Conservation (phyloP, 2,329 filamentous ascomycete species). For the Aureobasidium pullulans region DNA sequence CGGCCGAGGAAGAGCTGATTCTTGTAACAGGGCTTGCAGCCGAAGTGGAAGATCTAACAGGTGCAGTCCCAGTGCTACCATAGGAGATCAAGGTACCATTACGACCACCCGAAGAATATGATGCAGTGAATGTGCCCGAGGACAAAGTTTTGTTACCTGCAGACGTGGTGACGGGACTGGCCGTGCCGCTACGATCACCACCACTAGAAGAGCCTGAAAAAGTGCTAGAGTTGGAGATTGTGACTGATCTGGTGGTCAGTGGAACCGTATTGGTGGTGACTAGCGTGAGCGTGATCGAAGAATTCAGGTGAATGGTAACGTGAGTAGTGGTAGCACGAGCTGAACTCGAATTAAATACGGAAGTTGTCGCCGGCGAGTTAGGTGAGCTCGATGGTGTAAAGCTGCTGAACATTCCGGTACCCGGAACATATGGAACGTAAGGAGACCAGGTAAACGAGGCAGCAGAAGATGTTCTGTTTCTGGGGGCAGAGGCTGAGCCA, state of each 20-base stretch:
- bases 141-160: background rate
- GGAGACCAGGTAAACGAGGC: background rate
- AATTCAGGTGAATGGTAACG: background rate
- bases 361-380: background rate
- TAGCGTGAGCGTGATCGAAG: background rate
- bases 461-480: background rate
- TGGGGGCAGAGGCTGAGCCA: background rate
- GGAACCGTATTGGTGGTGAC: background rate
- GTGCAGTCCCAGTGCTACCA: background rate
- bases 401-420: background rate
- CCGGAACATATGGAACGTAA: conserved; percentile 1
- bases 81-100: background rate
- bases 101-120: background rate
- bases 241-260: background rate
- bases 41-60: background rate
- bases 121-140: background rate
- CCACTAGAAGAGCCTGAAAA: background rate
- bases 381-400: conserved; percentile 1
- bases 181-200: background rate
- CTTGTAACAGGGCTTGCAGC: background rate
- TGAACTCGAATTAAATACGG: background rate
- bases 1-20: background rate
- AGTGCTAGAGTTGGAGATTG: background rate
- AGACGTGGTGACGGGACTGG: background rate
- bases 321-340: background rate